Percentiles rank a stretch among this genome's conserved stretches.
These are phyloP conservation scores for Rhizophagus sp. DNA, from an alignment of 192 early-diverging fungal species.

Conservation along the genomic window DNA sequence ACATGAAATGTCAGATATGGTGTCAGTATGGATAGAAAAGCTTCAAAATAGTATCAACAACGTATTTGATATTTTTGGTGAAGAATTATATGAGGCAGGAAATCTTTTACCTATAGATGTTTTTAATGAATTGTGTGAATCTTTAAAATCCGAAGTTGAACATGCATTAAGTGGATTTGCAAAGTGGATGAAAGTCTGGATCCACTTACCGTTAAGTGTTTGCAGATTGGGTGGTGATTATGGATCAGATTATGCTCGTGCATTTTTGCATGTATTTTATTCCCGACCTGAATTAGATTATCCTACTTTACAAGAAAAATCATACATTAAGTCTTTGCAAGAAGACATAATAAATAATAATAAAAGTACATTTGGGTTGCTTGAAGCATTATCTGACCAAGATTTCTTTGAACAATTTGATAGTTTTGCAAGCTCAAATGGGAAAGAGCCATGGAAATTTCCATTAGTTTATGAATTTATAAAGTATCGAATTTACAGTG, in stretches of 20 bases:
- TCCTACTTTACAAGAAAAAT: background rate
- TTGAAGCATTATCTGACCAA: constrained; percentile 1
- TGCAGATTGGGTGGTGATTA: constrained; percentile 5
- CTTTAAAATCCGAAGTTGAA: background rate
- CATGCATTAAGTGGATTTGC: constrained; percentile 6
- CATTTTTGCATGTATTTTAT: constrained; percentile 2
- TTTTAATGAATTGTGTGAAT: constrained; percentile 1
- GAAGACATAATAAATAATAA: background rate
- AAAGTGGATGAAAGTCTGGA: background rate
- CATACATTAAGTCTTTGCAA: background rate
- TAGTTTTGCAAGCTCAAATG: background rate
- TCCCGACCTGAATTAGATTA: background rate
- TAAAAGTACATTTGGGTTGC: background rate
- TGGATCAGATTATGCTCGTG: constrained; percentile 12
- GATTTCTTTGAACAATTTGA: background rate
- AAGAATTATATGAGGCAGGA: background rate
- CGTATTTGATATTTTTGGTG: background rate
- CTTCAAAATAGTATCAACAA: background rate
- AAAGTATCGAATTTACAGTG: background rate
- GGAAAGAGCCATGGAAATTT: background rate
- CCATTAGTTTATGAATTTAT: constrained; percentile 19
- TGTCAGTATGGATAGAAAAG: background rate
- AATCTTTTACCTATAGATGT: background rate
- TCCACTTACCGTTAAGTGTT: background rate
- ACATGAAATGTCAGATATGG: constrained; percentile 4